Percentiles rank a stretch among this genome's conserved stretches.
These are phyloP conservation scores for Cordyceps cicadae DNA, from an alignment of 2,329 filamentous ascomycete genomes.

Conservation along the genomic window DNA sequence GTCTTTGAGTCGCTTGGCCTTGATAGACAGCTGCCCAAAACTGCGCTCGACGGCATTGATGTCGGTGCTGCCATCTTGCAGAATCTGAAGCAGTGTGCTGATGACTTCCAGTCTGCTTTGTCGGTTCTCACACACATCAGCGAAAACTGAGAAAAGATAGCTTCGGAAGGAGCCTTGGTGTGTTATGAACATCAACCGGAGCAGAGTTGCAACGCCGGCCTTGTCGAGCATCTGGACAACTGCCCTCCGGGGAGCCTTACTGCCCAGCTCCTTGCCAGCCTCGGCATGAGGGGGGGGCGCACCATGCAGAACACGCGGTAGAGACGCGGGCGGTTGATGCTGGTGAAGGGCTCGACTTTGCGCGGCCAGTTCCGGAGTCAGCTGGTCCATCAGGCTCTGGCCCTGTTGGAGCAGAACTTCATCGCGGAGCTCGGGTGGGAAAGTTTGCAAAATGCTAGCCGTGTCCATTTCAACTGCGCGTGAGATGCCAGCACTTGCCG, in stretches of 20 bases:
- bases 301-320: conserved; percentile 24
- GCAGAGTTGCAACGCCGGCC: conserved; percentile 84
- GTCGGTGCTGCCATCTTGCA: conserved; percentile 92
- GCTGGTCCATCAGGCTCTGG: conserved; percentile 72
- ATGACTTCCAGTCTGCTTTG: conserved; percentile 92
- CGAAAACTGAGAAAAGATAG: conserved; percentile 78
- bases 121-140: conserved; percentile 91
- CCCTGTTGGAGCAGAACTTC: conserved; percentile 88
- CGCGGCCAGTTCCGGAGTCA: conserved; percentile 78
- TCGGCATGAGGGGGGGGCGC: conserved; percentile 18
- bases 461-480: conserved; percentile 73
- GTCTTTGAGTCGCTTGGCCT: conserved; percentile 70
- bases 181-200: conserved; percentile 97
- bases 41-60: conserved; percentile 90
- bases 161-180: conserved; percentile 79
- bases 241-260: conserved; percentile 66
- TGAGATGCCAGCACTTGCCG: conserved; percentile 35
- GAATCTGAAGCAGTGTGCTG: conserved; percentile 81
- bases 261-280: conserved; percentile 37
- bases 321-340: conserved; percentile 22
- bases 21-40: conserved; percentile 85
- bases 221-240: conserved; percentile 97
- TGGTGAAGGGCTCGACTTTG: conserved; percentile 67
- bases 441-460: conserved; percentile 83
- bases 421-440: conserved; percentile 75